Base-by-base conservation (phyloP, 208 protist genomes). In the Leishmania tropica region DNA sequence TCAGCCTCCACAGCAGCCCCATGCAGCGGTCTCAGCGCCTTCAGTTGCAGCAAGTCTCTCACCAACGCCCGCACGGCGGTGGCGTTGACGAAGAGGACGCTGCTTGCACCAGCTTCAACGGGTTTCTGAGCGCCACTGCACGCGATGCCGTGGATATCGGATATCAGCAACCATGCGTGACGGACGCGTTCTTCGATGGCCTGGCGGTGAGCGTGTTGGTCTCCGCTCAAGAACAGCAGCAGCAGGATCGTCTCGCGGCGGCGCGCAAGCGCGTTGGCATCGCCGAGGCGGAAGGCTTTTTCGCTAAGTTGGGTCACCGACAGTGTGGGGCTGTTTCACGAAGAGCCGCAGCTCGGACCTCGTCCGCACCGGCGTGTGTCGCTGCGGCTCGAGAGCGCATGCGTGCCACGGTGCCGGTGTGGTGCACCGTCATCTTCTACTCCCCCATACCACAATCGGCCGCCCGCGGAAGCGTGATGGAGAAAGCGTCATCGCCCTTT, bases 151-250 rank as follows among this genome's bases (percentile, higher is more conserved):
- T 21, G 47, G 70, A 74, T 53, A 45, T 40, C 40, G 70, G 17
- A 8, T 28, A 31, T 31, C 70, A 74, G 62, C 37, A 31, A 31
- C 40, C 68, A 4, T 47, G 24, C n/a, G 56, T 80, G 19, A 84
- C 80, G 6, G 64, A 78, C 54, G 35, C 76, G 28, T 80, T 84
- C 56, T 84, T 84, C 31, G 45, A 54, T 21, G 81, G 70, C 11
- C 31, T 80, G 37, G 56, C 28, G 2, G 75, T 80, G 42, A 35
- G 47, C 15, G 81, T 72, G 10, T 35, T 24, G 17, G 45, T 47
- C 28, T 47, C 75, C 8, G 40, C 40, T 62, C 47, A 53, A 54
- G 45, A 56, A 2, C 73, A 45, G 73, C 48, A 58, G 73, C 47
- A 76, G 17, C 51, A 58, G 73, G 3, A 62, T 24, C 28, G 1